Evolutionary conservation across 202 grass and related monocot genomes (phyloP), one percentile per base, ranked within the genome.

Genomic region (Setaria viridis): DNA sequence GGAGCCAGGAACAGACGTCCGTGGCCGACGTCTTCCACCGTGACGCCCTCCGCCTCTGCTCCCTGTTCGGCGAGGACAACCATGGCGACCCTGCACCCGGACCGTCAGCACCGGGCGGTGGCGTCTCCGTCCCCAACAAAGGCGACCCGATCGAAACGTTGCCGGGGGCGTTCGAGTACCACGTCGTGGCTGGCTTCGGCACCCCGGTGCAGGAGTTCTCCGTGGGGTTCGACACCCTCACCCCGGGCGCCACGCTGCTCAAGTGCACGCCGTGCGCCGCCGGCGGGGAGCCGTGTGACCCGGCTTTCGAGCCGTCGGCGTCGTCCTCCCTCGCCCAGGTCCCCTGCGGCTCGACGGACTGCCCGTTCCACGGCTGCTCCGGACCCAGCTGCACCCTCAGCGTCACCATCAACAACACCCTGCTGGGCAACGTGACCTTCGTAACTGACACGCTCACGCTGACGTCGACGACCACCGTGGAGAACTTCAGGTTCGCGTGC

Each of bases 271-370:
- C 78, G 11, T 80, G 78, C 62, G 62, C 17, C n/a, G 11, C 17
- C 0, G 0, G 0, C 0, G 0, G 0, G 11, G 32, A 25, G 3
- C 30, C 62, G 17, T 80, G 62, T 62, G 6, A n/a, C 77, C 1
- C 21, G 6, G 49, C 47, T 17, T 80, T 67, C 30, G 62, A 80
- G 62, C 62, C 62, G 2, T 53, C 78, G 5, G 17, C 11, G 32
- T 80, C 78, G 11, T 39, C 32, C 0, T 80, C 62, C 32, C 17
- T 80, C 6, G 10, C 47, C 4, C 47, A 53, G 0, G 6, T 67
- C 11, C 78, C 62, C 19, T 80, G 78, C 1, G 62, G 48, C 62
- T 68, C 63, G 47, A 47, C 48, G 48, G 63, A 80, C 78, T 80
- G 78, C 63, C 78, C 33, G 19, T 55, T 80, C 63, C 2, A 15